Base-by-base conservation (phyloP, 2,329 filamentous ascomycete genomes). In the Arthrocladium fulminans region DNA sequence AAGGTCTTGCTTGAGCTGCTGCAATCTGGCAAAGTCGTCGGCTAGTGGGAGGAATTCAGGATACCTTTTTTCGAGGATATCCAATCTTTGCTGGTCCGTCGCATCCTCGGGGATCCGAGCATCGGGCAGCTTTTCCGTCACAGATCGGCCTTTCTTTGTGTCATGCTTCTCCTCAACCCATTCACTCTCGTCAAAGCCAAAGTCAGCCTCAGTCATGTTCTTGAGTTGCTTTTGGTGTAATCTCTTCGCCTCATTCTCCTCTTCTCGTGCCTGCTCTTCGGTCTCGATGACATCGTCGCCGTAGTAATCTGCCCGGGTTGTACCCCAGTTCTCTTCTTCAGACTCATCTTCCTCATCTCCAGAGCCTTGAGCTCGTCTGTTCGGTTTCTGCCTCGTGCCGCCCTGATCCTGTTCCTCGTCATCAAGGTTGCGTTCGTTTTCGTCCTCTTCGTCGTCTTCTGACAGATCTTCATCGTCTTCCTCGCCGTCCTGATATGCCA, bases 191-290 rank as follows among this genome's bases (percentile, higher is more conserved):
- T 97, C 88, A 56, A 97, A 94, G 7, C 88, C 83, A 61, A 96
- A 98, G 63, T 98, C 92, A 32, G 85, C 84, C 57, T 94, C 89
- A 4, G 81, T 79, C 86, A 98, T 92, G 56, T 84, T 83, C 57
- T 88, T 77, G 20, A 97, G 67, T 63, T 92, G 90, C 74, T 95
- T 96, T 67, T 88, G 82, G 65, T 97, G 90, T 51, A 98, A 68
- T 53, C 88, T 76, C 64, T 84, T 82, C 2, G 90, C 92, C 65
- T 98, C 94, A 9, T 77, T 80, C 66, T 98, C 94, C 72, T 98
- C 92, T 61, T 92, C 89, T 25, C 13, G 2, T 0, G 92, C 92
- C 66, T 83, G 81, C 51, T 79, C 76, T 60, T 84, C 81, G 1
- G 79, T 83, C 60, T 83, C 79, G 49, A 83, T 81, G 8, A 71